These are phyloP conservation scores for Penicillium sp. DNA, from an alignment of 2,329 filamentous ascomycete species.

Conservation along the genomic window DNA sequence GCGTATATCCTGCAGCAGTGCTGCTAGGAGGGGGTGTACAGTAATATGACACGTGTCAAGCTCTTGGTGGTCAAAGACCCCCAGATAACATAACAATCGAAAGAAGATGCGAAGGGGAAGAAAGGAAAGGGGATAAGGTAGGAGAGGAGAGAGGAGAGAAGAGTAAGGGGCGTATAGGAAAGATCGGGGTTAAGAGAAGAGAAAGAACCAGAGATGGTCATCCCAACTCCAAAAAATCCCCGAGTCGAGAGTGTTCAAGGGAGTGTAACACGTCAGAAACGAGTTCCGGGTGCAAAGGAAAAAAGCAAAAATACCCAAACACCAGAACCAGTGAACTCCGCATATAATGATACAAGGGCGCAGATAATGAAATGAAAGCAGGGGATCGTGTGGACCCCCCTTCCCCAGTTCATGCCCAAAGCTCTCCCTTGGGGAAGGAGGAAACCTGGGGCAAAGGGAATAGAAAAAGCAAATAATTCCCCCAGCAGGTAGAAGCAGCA, in stretches of 20 bases:
- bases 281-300: background rate
- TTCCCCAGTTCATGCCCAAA: constrained; percentile 11
- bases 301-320: constrained; percentile 3
- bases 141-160: constrained; percentile 5
- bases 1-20: constrained; percentile 14
- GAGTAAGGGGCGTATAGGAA: background rate
- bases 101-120: background rate
- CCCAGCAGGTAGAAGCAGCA: background rate
- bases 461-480: constrained; percentile 3
- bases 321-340: constrained; percentile 12
- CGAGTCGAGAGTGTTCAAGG: background rate
- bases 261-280: background rate
- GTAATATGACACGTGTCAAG: constrained; percentile 21
- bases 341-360: constrained; percentile 24
- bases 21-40: constrained; percentile 14
- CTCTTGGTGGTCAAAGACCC: constrained; percentile 3
- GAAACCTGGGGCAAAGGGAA: constrained; percentile 14
- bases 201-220: background rate
- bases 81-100: background rate
- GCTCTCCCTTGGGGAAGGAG: background rate
- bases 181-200: background rate
- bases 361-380: constrained; percentile 1
- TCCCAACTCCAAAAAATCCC: background rate
- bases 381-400: constrained; percentile 12
- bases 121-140: background rate